Evolutionary conservation across 2,329 filamentous ascomycete genomes (phyloP), one percentile per base, ranked within the genome.

Genomic region (Rosellinia necatrix): DNA sequence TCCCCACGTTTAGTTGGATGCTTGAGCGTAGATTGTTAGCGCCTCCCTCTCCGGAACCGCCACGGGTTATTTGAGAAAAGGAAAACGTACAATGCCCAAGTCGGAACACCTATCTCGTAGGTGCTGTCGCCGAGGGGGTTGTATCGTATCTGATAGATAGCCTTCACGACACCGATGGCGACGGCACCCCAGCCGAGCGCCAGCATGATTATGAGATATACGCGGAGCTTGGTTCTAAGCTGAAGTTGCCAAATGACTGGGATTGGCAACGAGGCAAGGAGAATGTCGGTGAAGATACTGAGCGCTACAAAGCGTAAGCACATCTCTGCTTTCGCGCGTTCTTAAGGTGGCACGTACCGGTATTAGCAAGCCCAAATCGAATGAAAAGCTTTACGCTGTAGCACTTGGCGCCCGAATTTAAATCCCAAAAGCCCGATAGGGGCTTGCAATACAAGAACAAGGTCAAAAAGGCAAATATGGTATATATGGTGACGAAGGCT

Each of bases 211-310:
- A 77, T 70, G 9, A 79, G 62, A 19, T 76, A 76, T 0, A 77
- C 19, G 17, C 72, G 69, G 1, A 70, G 70, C 12, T 69, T 68
- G n/a, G 63, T 62, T 60, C 72, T 74, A 65, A 75, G 70, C 51
- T 77, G 71, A n/a, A 77, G 62, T 6, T 65, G 63, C 70, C 73
- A 74, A 44, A 78, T 74, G 51, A 78, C 70, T 2, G 74, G 72
- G 1, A 77, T 66, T 1, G 76, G 76, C 15, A 78, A 64, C 1
- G 73, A 70, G 0, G 75, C 75, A 30, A 78, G 75, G n/a, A 72
- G 65, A 6, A 77, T 66, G 49, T 78, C 75, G n/a, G 75, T 77
- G 7, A 71, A 68, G 34, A 78, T 76, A 52, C 77, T 76, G 65
- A 75, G 71, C 3, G 64, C 72, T 69, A 66, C 13, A 19, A 30